phyloP scores from a whole-genome alignment of 768 basidiomycete species.

The Clitopilus passeckerianus region DNA sequence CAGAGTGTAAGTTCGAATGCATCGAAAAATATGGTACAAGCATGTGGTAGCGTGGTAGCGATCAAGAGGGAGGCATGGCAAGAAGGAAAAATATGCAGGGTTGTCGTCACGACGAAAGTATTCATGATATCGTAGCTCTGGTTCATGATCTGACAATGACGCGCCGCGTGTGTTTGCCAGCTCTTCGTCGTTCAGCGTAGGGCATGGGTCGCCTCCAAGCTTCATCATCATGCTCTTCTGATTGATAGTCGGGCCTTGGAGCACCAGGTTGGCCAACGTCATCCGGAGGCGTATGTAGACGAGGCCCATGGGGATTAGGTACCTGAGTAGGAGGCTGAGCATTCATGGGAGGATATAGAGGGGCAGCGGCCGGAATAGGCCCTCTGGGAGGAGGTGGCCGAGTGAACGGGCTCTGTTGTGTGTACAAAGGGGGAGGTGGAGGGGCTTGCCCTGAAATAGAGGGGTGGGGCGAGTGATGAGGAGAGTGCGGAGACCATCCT shows the following conservation, averaged over 20 bases:
- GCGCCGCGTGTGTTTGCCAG: slow-evolving; percentile 76
- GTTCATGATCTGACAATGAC: slow-evolving; percentile 53
- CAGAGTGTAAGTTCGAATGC: not conserved
- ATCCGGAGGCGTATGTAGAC: slow-evolving; percentile 4
- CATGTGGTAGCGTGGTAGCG: not conserved
- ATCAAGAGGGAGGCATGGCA: not conserved
- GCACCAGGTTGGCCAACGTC: not conserved
- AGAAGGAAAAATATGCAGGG: not conserved
- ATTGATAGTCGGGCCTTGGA: slow-evolving; percentile 13
- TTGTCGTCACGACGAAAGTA: slow-evolving; percentile 2
- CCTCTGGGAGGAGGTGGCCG: slow-evolving; percentile 18
- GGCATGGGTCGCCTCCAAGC: slow-evolving; percentile 72
- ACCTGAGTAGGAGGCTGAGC: slow-evolving; percentile 7
- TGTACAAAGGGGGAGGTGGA: slow-evolving; percentile 24
- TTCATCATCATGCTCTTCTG: slow-evolving; percentile 64
- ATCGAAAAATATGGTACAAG: not conserved
- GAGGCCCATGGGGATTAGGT: slow-evolving; percentile 6
- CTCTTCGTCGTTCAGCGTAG: slow-evolving; percentile 67
- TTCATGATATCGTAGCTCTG: slow-evolving; percentile 9
- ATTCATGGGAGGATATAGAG: slow-evolving; percentile 3
- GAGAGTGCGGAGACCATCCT: not conserved
- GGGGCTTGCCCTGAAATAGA: slow-evolving; percentile 19
- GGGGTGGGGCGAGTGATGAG: slow-evolving; percentile 16
- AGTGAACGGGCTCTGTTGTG: slow-evolving; percentile 23
- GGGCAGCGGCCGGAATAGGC: slow-evolving; percentile 2